These are phyloP conservation scores for Lachancea sp. DNA, from an alignment of 805 yeast species.

Conservation along the genomic window DNA sequence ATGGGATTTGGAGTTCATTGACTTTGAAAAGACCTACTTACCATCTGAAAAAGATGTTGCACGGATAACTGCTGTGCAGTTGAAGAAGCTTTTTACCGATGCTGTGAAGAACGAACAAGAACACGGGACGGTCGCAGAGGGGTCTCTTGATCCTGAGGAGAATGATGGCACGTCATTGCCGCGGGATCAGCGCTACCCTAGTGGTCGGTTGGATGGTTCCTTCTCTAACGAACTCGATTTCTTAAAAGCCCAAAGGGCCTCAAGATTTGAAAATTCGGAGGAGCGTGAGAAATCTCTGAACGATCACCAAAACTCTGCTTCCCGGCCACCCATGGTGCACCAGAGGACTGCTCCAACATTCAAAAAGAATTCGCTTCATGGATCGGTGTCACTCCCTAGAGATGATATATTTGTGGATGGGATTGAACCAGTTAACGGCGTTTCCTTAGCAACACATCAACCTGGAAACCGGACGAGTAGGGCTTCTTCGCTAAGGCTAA, in stretches of 20 bases:
- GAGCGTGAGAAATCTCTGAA: not conserved
- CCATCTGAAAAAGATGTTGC: constrained; percentile 94
- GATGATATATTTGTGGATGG: constrained; percentile 6
- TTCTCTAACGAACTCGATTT: not conserved
- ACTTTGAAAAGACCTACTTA: constrained; percentile 68
- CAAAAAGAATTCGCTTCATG: not conserved
- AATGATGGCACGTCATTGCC: not conserved
- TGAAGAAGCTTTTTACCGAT: constrained; percentile 66
- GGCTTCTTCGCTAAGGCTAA: not conserved
- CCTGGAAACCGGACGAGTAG: not conserved
- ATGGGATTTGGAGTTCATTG: constrained; percentile 82
- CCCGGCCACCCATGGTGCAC: constrained; percentile 5
- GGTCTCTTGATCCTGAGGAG: not conserved
- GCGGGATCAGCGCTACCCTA: not conserved
- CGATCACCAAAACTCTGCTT: not conserved
- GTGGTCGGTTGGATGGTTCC: not conserved
- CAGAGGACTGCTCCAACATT: constrained; percentile 6
- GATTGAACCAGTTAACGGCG: not conserved
- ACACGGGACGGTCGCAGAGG: not conserved
- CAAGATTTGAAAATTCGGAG: not conserved
- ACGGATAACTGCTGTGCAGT: constrained; percentile 80
- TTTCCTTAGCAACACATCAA: too few species aligned
- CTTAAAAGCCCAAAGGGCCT: not conserved
- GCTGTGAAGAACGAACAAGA: constrained; percentile 25
- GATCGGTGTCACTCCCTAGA: not conserved